Percentiles rank a stretch among this genome's conserved stretches.
Evolutionary conservation across 2,329 filamentous ascomycete genomes (phyloP).

Genomic region (Fusarium metavorans): DNA sequence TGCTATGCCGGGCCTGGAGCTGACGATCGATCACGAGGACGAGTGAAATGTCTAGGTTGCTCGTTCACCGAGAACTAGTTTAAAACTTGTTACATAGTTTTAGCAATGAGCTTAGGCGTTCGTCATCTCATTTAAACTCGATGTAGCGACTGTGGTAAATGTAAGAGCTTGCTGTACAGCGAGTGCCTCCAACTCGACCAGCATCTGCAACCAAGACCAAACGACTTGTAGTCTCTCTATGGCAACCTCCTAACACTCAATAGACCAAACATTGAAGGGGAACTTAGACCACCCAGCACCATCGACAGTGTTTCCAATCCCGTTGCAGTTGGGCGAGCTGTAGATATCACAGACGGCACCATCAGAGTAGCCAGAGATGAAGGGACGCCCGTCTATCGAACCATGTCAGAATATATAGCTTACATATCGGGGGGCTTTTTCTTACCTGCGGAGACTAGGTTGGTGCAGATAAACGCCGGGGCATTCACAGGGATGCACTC

Average conservation of each 20-base stretch:
- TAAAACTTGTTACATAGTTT: too few relatives aligned
- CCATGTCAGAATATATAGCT: background rate
- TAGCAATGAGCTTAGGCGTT: background rate
- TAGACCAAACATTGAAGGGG: background rate
- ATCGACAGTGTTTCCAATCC: background rate
- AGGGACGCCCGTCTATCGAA: background rate
- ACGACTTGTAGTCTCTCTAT: background rate
- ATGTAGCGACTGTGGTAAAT: background rate
- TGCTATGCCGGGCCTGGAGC: background rate
- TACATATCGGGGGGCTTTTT: background rate
- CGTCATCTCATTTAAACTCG: background rate
- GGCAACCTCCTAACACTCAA: background rate
- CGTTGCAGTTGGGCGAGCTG: background rate
- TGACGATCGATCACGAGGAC: too few relatives aligned
- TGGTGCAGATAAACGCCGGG: background rate
- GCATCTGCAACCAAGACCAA: background rate
- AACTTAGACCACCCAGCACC: background rate
- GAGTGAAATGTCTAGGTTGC: too few relatives aligned
- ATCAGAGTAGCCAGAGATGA: background rate
- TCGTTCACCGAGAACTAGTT: too few relatives aligned
- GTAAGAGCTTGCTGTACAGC: accelerated
- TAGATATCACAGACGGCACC: background rate
- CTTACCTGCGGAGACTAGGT: background rate
- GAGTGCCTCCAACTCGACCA: background rate
- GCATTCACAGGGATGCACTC: constrained; percentile 4